Evolutionary conservation across 768 basidiomycete species (phyloP), one percentile per base, ranked within the genome.

Genomic region (Psilocybe subaeruginosa): DNA sequence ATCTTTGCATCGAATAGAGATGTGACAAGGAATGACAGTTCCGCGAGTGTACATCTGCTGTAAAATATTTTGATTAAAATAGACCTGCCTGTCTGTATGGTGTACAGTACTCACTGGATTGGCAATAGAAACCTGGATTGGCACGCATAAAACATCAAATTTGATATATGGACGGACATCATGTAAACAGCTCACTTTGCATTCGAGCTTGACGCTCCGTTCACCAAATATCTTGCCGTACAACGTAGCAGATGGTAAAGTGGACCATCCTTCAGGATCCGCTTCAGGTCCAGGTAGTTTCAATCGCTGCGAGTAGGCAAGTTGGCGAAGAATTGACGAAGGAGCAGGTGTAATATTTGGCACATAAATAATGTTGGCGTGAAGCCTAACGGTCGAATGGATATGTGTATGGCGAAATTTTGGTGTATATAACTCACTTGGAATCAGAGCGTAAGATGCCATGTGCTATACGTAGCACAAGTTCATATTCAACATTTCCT

Each of bases 21-120:
- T 48, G 47, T 71, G 67, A 53, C 73, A 75, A 8, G 80, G 78
- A 23, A 81, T 73, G n/a, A 75, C 67, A 2, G 77, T 69, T 8
- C 79, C 80, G 37, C 79, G 73, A 7, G 77, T 74, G 56, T 78
- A 81, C 19, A 67, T 71, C 47, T 74, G 66, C 77, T 76, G 19
- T 8, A 23, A 19, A 48, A 5, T 37, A 17, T 35, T 19, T 3
- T 17, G 27, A 33, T 23, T 41, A 8, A 48, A 35, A 49, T 37
- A 19, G 23, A 17, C 0, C 14, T 19, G 14, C 5, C 43, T 23
- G 46, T 4, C 23, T 7, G 37, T n/a, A 39, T 12, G 17, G 29
- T 47, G 17, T 35, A 8, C 11, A 43, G n/a, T 9, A 62, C 69
- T 53, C 64, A 78, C 76, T 4, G 77, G 77, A 51, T 74, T 74